Evolutionary conservation across 331 rosid genomes (phyloP), one percentile per base, ranked within the genome.

Genomic region (Pyrus hybrid): DNA sequence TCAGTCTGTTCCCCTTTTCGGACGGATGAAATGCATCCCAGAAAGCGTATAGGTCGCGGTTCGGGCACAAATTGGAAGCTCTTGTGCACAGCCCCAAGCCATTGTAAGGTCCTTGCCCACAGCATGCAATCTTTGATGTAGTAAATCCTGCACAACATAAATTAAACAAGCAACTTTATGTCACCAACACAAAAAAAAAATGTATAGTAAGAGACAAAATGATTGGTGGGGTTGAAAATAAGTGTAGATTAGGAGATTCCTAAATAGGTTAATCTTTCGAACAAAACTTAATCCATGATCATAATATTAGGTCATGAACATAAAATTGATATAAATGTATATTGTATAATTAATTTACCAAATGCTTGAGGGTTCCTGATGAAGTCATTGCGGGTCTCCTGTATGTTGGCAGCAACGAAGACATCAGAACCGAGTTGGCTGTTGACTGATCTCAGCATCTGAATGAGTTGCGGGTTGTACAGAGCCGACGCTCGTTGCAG

Each of bases 11-110:
- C 4, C 95, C 95, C 69, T 0, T 89, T 70, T 91, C 87, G 0
- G 95, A 63, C 0, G 97, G 97, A 77, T 91, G 97, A 62, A 89
- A 91, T 9, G 93, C 8, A 75, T 91, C 97, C 97, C 97, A 91
- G 79, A 91, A 91, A 67, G 84, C 97, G 61, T 91, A 86, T 4
- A 0, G 0, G 22, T 83, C 77, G 68, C 97, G 84, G 75, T 91
- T 72, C 1, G 91, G 88, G 75, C 97, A 91, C 71, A 91, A 30
- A 68, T 80, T 91, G 4, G 97, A 91, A 13, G 32, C 69, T 12
- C 4, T 41, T 0, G 95, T 91, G 82, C 97, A 91, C 5, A 89
- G 64, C 53, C 95, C 93, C 0, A 91, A 0, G 5, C 95, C 97
- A 73, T 91, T 91, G 45, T 83, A 86, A 1, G 88, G 93, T 77